phyloP scores from a whole-genome alignment of 1,139 yeast genomes.

The Saccharomyces hybrid region DNA sequence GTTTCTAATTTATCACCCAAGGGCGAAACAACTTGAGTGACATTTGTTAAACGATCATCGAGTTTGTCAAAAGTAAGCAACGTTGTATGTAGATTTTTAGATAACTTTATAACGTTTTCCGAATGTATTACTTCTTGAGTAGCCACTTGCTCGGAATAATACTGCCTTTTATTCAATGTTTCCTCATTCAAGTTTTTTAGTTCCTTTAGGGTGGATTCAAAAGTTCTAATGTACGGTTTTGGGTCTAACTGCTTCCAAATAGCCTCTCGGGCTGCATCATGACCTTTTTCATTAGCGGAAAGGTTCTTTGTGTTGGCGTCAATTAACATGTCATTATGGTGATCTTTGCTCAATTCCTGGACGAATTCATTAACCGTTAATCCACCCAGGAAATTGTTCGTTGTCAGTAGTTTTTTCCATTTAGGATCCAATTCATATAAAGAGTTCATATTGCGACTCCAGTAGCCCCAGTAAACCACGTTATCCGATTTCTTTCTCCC shows the following conservation, averaged over 20 bases:
- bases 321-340: constrained; percentile 19
- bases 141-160: constrained; percentile 49
- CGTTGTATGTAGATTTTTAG: constrained; percentile 39
- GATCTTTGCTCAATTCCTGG: constrained; percentile 72
- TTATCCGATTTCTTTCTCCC: no score
- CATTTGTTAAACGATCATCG: constrained; percentile 53
- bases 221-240: constrained; percentile 88
- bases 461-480: no score
- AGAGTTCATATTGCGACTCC: no score
- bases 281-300: background rate
- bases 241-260: constrained; percentile 53
- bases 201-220: constrained; percentile 77
- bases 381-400: constrained; percentile 66
- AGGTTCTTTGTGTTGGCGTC: background rate
- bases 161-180: constrained; percentile 42
- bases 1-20: constrained; percentile 67
- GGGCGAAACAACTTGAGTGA: constrained; percentile 60
- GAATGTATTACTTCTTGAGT: constrained; percentile 63
- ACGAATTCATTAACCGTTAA: constrained; percentile 74
- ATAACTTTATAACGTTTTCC: constrained; percentile 52
- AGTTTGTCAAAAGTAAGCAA: constrained; percentile 45
- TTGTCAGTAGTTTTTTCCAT: constrained; percentile 55
- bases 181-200: constrained; percentile 52
- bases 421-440: constrained; percentile 62
- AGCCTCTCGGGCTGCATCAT: background rate